These are phyloP conservation scores for Ganoderma lucidum DNA, from an alignment of 1,284 basidiomycete genomes.

Conservation along the genomic window DNA sequence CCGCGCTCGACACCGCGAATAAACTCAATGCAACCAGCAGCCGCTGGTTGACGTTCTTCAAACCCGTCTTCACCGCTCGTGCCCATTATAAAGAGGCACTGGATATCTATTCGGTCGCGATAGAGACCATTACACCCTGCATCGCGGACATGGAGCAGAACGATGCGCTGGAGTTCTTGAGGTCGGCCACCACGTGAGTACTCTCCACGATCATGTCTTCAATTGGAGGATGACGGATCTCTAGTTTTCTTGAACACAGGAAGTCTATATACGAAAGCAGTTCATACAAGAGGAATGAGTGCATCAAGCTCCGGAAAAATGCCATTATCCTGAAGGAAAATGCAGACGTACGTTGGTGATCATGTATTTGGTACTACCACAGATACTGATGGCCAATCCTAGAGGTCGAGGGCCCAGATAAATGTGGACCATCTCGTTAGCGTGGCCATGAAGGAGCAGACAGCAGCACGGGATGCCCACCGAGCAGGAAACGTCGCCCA, in stretches of 20 bases:
- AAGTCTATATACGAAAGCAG: not conserved
- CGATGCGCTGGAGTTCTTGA: not conserved
- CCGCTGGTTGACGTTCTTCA: not conserved
- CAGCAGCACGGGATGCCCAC: no score
- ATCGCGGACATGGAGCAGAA: not conserved
- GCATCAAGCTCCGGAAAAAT: not conserved
- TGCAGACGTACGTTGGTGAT: not conserved
- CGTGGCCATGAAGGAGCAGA: no score
- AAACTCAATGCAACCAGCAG: not conserved
- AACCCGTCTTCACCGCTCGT: not conserved
- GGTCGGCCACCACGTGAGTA: not conserved
- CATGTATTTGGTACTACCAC: not conserved
- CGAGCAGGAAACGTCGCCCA: not conserved
- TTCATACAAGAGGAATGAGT: not conserved
- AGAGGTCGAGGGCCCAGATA: not conserved
- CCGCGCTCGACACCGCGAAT: not conserved
- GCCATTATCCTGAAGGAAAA: not conserved
- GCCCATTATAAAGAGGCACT: not conserved
- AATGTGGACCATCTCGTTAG: no score
- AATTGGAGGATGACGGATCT: not conserved
- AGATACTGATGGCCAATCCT: no score
- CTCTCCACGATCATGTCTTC: no score
- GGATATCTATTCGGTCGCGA: not conserved
- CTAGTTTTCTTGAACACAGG: not conserved
- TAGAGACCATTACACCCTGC: not conserved